A percentile compares a stretch with the other conserved stretches of the same genome.
These are phyloP conservation scores for Talaromyces wortmannii DNA, from an alignment of 495 filamentous ascomycete genomes.

Conservation along the genomic window DNA sequence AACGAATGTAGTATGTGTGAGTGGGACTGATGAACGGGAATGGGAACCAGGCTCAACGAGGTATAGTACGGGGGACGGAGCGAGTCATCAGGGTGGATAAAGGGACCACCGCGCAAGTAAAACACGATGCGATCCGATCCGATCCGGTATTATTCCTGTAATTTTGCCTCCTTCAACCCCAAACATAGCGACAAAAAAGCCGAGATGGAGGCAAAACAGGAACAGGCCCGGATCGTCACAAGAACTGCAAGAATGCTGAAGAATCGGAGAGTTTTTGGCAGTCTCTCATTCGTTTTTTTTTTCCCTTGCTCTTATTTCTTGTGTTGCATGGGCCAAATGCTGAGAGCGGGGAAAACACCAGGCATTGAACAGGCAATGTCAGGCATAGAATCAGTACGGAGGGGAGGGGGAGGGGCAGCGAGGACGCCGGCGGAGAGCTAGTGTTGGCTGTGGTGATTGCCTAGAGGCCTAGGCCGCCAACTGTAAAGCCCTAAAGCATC, in stretches of 20 bases:
- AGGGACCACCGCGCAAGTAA: no score
- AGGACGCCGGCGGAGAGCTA: not conserved
- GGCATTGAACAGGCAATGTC: not conserved
- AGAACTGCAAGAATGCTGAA: no score
- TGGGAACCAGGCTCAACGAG: not conserved
- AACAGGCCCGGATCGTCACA: no score
- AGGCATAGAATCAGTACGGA: not conserved
- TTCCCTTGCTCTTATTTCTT: no score
- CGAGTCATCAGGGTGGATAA: not conserved
- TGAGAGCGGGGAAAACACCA: not conserved
- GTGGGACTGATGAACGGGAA: not conserved
- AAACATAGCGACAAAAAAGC: no score
- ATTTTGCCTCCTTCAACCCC: no score
- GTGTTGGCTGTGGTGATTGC: not conserved
- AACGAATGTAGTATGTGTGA: no score
- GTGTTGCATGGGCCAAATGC: no score
- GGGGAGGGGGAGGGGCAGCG: not conserved
- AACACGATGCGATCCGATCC: not conserved
- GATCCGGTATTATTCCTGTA: not conserved
- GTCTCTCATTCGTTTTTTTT: no score
- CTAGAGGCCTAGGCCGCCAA: slow-evolving; percentile 6
- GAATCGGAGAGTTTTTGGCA: no score
- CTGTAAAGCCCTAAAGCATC: slow-evolving; percentile 2
- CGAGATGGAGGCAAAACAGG: no score
- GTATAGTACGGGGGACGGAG: not conserved